phyloP scores from a whole-genome alignment of 2,329 filamentous ascomycete genomes.

The Penicillium italicum region DNA sequence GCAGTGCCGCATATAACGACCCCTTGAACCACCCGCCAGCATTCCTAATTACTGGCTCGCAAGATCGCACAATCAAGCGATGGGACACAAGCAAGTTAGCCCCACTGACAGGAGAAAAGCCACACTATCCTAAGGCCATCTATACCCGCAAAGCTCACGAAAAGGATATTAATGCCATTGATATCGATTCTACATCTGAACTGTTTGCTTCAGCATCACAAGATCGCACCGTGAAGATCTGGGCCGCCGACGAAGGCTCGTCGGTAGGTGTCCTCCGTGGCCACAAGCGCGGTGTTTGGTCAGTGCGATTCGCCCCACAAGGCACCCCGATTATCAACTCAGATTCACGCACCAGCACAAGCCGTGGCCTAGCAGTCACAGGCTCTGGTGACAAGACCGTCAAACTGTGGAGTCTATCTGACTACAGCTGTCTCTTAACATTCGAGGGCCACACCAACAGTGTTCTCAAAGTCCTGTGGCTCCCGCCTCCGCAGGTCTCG shows the following conservation, averaged over 20 bases:
- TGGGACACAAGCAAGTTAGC: constrained; percentile 73
- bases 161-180: constrained; percentile 96
- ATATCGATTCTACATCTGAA: constrained; percentile 68
- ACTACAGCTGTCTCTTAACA: constrained; percentile 88
- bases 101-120: constrained; percentile 43
- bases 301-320: constrained; percentile 80
- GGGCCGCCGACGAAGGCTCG: constrained; percentile 85
- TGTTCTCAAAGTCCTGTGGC: constrained; percentile 88
- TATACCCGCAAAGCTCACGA: constrained; percentile 96
- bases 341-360: constrained; percentile 64
- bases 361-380: constrained; percentile 79
- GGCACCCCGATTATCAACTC: constrained; percentile 72
- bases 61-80: constrained; percentile 91
- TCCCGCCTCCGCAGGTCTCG: constrained; percentile 52
- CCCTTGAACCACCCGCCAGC: constrained; percentile 75
- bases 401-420: constrained; percentile 87
- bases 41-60: constrained; percentile 86
- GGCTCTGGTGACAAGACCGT: constrained; percentile 95
- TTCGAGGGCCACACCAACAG: constrained; percentile 97
- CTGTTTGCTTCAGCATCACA: constrained; percentile 95
- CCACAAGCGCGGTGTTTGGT: constrained; percentile 94
- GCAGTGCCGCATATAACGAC: constrained; percentile 66
- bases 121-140: constrained; percentile 52
- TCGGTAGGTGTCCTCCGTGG: constrained; percentile 86
- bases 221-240: constrained; percentile 95